These are phyloP conservation scores for Aspergillus costaricaensis DNA, from an alignment of 2,329 filamentous ascomycete genomes.

Conservation along the genomic window DNA sequence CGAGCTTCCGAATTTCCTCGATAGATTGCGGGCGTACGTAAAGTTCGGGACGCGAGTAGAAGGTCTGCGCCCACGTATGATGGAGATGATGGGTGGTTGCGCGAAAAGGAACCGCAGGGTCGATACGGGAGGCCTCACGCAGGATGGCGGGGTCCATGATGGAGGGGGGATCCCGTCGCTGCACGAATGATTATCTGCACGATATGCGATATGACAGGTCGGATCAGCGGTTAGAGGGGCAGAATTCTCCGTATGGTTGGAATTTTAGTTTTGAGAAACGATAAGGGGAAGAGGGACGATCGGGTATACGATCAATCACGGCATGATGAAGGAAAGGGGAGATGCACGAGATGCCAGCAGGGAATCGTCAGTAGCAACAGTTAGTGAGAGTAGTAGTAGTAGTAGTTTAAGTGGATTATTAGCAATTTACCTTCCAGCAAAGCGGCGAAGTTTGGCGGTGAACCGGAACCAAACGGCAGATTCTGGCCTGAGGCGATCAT, in stretches of 20 bases:
- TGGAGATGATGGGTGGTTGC: slow-evolving; percentile 72
- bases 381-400: too few relatives aligned
- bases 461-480: too few relatives aligned
- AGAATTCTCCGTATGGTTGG: neutral
- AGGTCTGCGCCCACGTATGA: slow-evolving; percentile 93
- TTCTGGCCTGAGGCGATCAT: too few relatives aligned
- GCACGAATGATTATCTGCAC: neutral
- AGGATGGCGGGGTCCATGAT: slow-evolving; percentile 50
- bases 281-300: neutral
- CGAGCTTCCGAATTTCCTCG: slow-evolving; percentile 77
- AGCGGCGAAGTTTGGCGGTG: too few relatives aligned
- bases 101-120: slow-evolving; percentile 72
- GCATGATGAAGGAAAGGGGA: neutral
- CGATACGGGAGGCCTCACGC: slow-evolving; percentile 59
- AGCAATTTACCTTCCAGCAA: too few relatives aligned
- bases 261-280: neutral
- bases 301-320: neutral
- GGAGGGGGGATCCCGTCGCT: slow-evolving; percentile 1
- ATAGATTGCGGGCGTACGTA: slow-evolving; percentile 83
- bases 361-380: too few relatives aligned
- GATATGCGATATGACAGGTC: neutral
- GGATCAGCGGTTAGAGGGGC: neutral
- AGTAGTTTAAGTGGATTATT: too few relatives aligned
- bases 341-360: too few relatives aligned
- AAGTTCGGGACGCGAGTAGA: slow-evolving; percentile 83